phyloP scores from a whole-genome alignment of 169 alveolate genomes.

The Eimeria acervulina region DNA sequence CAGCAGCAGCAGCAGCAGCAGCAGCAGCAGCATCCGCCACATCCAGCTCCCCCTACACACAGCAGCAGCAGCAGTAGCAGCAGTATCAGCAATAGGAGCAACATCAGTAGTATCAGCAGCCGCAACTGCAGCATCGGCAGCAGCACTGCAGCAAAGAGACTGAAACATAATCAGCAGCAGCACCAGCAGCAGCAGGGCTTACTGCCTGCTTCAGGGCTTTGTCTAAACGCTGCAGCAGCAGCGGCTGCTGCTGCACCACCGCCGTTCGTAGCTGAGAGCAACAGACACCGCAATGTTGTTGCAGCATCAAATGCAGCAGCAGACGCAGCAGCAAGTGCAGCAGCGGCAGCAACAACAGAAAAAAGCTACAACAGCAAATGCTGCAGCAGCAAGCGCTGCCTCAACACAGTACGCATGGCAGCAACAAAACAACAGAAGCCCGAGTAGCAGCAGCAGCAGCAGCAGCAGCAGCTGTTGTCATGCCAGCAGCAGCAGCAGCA shows the following conservation, averaged over 20 bases:
- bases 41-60: constrained; percentile 3
- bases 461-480: background rate
- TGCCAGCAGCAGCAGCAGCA: constrained; percentile 27
- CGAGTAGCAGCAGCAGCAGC: constrained; percentile 4
- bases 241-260: constrained; percentile 36
- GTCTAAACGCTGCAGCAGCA: constrained; percentile 61
- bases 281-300: background rate
- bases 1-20: constrained; percentile 25
- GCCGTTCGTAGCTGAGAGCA: constrained; percentile 35
- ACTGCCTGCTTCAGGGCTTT: constrained; percentile 43
- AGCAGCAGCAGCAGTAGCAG: constrained; percentile 24
- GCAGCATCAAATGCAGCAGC: constrained; percentile 25
- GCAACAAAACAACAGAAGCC: constrained; percentile 15
- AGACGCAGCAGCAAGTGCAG: background rate
- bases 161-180: background rate
- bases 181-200: constrained; percentile 28
- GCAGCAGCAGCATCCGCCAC: background rate
- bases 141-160: constrained; percentile 11
- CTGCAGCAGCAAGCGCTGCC: background rate
- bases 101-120: background rate
- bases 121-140: background rate
- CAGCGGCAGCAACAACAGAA: constrained; percentile 8
- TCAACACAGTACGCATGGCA: background rate
- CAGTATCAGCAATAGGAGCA: constrained; percentile 15
- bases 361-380: too few species aligned